Evolutionary conservation across 73 alveolate species (phyloP).

Genomic region (Blepharisma japonicum): DNA sequence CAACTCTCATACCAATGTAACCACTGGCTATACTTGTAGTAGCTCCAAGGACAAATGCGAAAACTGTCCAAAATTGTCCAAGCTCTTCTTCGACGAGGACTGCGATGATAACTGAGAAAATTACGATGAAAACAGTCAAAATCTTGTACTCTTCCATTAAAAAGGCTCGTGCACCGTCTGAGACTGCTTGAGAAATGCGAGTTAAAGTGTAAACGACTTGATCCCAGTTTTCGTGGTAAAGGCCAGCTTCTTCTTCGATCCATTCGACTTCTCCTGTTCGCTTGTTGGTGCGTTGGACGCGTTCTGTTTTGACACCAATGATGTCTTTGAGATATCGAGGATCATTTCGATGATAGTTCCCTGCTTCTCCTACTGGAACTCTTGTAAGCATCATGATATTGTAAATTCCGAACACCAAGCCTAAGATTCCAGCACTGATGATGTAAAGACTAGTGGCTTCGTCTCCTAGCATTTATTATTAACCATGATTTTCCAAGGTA

Average conservation of each 20-base stretch:
- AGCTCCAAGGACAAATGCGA: slow-evolving; percentile 80
- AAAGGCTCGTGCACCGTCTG: slow-evolving; percentile 80
- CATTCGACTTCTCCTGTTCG: background rate
- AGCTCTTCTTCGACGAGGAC: slow-evolving; percentile 35
- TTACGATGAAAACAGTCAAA: slow-evolving; percentile 50
- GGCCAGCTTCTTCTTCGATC: slow-evolving; percentile 23
- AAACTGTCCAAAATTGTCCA: slow-evolving; percentile 53
- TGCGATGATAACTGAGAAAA: slow-evolving; percentile 47
- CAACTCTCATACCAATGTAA: slow-evolving; percentile 86
- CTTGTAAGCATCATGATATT: background rate
- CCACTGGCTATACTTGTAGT: slow-evolving; percentile 75
- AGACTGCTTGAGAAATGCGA: slow-evolving; percentile 9
- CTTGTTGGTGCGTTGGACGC: background rate
- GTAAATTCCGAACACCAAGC: slow-evolving; percentile 12
- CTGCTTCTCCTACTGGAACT: slow-evolving; percentile 24
- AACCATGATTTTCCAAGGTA: no score
- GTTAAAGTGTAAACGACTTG: slow-evolving; percentile 4
- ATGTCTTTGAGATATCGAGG: background rate
- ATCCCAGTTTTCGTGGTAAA: slow-evolving; percentile 19
- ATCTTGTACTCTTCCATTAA: slow-evolving; percentile 62
- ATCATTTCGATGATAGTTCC: slow-evolving; percentile 16
- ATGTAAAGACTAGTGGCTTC: background rate
- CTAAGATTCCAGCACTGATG: background rate
- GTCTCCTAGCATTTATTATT: no score
- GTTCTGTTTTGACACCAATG: slow-evolving; percentile 8